Conservation (phyloP, 2,329 filamentous ascomycete species). For the Colletotrichum tamarilloi region DNA sequence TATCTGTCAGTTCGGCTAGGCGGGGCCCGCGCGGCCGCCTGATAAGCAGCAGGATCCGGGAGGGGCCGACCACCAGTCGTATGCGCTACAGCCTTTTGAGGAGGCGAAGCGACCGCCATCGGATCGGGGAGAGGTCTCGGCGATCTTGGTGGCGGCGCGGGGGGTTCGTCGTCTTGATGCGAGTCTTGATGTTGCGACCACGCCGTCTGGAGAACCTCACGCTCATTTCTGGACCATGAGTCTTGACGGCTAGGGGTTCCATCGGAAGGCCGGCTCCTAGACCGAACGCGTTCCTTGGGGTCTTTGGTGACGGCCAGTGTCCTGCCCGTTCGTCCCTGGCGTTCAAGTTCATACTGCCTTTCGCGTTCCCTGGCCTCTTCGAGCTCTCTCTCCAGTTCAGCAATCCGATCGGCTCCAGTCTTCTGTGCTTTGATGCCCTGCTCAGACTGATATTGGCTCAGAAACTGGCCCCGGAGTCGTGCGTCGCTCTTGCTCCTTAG, state of each 20-base stretch:
- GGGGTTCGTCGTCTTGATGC: constrained; percentile 38
- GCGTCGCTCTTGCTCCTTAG: constrained; percentile 70
- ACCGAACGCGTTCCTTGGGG: constrained; percentile 45
- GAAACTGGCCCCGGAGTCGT: constrained; percentile 82
- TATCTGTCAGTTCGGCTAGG: constrained; percentile 67
- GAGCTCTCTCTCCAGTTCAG: constrained; percentile 78
- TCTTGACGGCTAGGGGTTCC: constrained; percentile 64
- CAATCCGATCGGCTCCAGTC: constrained; percentile 43
- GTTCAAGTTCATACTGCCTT: constrained; percentile 69
- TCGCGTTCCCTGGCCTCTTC: constrained; percentile 72
- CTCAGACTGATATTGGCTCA: constrained; percentile 87
- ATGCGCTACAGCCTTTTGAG: constrained; percentile 48
- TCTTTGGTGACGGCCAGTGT: constrained; percentile 33
- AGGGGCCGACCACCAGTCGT: constrained; percentile 62
- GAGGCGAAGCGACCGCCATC: constrained; percentile 40
- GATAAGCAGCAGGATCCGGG: constrained; percentile 58
- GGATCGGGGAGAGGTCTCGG: constrained; percentile 56
- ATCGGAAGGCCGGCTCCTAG: constrained; percentile 42
- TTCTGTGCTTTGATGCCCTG: constrained; percentile 54
- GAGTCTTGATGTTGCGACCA: constrained; percentile 56
- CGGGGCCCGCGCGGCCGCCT: constrained; percentile 33
- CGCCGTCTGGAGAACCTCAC: constrained; percentile 70
- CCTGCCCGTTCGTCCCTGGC: constrained; percentile 58
- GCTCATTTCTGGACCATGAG: constrained; percentile 73
- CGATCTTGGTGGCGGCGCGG: constrained; percentile 43